phyloP scores from a whole-genome alignment of 768 basidiomycete genomes.

The Hemileccinum rubropunctum region DNA sequence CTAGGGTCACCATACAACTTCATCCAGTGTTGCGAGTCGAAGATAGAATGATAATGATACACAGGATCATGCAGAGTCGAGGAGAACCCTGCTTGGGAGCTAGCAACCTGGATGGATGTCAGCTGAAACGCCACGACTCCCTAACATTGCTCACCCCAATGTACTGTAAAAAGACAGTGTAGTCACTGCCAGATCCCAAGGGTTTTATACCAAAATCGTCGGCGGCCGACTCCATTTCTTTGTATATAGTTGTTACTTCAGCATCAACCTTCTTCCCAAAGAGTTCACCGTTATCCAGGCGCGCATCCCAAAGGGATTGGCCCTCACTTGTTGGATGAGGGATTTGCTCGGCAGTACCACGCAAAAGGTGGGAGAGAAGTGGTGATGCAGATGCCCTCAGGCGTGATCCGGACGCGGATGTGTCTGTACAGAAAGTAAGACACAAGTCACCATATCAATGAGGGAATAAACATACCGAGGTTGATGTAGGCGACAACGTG shows the following conservation, averaged over 20 bases:
- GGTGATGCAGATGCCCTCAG: slow-evolving; percentile 65
- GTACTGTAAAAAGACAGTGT: slow-evolving; percentile 86
- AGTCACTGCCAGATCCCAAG: slow-evolving; percentile 89
- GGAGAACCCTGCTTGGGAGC: slow-evolving; percentile 31
- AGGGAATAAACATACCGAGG: slow-evolving; percentile 42
- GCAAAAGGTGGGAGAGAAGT: slow-evolving; percentile 76
- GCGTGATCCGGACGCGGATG: slow-evolving; percentile 51
- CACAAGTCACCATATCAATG: slow-evolving; percentile 28
- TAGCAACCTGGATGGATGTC: slow-evolving; percentile 29
- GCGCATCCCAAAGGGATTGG: slow-evolving; percentile 79
- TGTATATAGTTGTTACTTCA: slow-evolving; percentile 27
- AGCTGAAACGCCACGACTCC: not conserved
- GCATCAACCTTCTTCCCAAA: slow-evolving; percentile 32
- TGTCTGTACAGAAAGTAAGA: slow-evolving; percentile 43
- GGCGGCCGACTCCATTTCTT: slow-evolving; percentile 24
- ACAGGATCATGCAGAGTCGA: slow-evolving; percentile 49
- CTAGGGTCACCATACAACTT: slow-evolving; percentile 73
- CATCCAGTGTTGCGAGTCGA: slow-evolving; percentile 72
- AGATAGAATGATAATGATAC: slow-evolving; percentile 78
- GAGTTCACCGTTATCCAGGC: slow-evolving; percentile 46
- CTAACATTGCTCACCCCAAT: slow-evolving; percentile 48
- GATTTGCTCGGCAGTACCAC: slow-evolving; percentile 62
- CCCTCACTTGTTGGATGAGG: slow-evolving; percentile 67
- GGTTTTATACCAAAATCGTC: slow-evolving; percentile 46
- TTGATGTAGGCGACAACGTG: slow-evolving; percentile 90